Evolutionary conservation across 148 eudicot genomes (phyloP).

Genomic region (Fagopyrum tataricum): DNA sequence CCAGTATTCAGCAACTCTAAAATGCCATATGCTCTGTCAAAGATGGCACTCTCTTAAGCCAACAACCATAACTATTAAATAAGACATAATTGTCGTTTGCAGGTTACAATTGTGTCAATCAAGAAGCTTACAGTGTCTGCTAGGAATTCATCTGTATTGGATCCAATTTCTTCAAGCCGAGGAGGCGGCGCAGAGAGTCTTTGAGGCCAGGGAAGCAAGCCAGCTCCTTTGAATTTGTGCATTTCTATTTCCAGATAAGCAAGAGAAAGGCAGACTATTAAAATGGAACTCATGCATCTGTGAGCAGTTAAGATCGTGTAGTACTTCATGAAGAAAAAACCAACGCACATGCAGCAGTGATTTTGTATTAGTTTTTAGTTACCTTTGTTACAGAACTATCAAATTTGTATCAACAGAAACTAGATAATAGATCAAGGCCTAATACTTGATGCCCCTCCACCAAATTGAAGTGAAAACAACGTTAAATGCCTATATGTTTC

Average conservation of each 20-base stretch:
- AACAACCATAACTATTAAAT: neutral
- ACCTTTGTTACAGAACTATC: neutral
- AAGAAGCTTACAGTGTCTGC: slow-evolving; percentile 50
- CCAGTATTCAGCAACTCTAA: slow-evolving; percentile 63
- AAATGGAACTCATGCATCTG: neutral
- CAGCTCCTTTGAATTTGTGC: slow-evolving; percentile 53
- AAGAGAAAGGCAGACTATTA: neutral
- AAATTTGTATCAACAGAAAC: neutral
- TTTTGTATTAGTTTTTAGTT: neutral
- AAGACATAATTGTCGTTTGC: neutral
- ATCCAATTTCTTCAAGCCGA: slow-evolving; percentile 54
- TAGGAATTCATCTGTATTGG: slow-evolving; percentile 43
- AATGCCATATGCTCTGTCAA: slow-evolving; percentile 53
- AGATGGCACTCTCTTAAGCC: slow-evolving; percentile 13
- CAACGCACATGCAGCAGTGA: neutral
- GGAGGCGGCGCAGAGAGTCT: slow-evolving; percentile 56
- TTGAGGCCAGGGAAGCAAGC: slow-evolving; percentile 67
- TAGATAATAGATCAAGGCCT: neutral
- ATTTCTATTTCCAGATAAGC: slow-evolving; percentile 28
- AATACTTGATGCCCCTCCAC: neutral
- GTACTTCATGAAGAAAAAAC: neutral
- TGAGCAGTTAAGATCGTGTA: neutral
- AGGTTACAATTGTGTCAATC: neutral
- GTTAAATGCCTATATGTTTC: neutral
- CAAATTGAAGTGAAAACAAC: neutral